phyloP scores from a whole-genome alignment of 768 basidiomycete genomes.

The Tylopilus vinaceipallidus region DNA sequence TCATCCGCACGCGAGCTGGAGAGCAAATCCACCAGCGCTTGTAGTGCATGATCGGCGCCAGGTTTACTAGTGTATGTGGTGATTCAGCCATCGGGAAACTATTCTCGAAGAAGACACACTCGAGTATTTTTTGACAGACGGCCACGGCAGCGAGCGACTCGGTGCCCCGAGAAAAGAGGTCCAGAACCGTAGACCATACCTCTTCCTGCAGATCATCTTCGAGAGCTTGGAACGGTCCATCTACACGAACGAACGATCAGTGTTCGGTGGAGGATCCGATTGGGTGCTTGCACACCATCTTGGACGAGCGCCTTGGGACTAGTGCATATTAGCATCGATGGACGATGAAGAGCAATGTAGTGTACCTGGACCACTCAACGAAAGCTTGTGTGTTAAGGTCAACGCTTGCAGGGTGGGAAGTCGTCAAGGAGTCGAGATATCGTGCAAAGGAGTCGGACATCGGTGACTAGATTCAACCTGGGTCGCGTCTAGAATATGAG shows the following conservation, averaged over 20 bases:
- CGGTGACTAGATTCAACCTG: neutral
- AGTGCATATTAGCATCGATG: conserved; percentile 15
- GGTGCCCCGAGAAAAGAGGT: conserved; percentile 21
- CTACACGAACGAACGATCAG: conserved; percentile 15
- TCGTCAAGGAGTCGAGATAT: conserved; percentile 22
- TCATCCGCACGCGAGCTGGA: conserved; percentile 56
- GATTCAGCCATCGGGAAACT: conserved; percentile 1
- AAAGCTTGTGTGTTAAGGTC: conserved; percentile 17
- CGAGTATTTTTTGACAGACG: conserved; percentile 12
- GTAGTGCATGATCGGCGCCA: conserved; percentile 6
- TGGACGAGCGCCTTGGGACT: conserved; percentile 15
- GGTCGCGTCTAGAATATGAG: too few species aligned
- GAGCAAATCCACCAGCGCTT: conserved; percentile 37
- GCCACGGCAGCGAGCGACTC: neutral
- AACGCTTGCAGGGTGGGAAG: conserved; percentile 8
- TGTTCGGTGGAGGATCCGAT: too few species aligned
- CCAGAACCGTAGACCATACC: conserved; percentile 34
- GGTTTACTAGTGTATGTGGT: conserved; percentile 14
- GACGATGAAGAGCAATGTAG: neutral
- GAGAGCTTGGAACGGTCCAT: conserved; percentile 2
- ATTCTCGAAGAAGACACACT: conserved; percentile 10
- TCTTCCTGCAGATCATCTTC: conserved; percentile 17
- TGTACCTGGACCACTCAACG: conserved; percentile 27
- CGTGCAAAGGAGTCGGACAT: conserved; percentile 26
- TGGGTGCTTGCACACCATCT: conserved; percentile 15